Evolutionary conservation across 2,329 filamentous ascomycete species (phyloP).

Genomic region (Huntiella savannae): DNA sequence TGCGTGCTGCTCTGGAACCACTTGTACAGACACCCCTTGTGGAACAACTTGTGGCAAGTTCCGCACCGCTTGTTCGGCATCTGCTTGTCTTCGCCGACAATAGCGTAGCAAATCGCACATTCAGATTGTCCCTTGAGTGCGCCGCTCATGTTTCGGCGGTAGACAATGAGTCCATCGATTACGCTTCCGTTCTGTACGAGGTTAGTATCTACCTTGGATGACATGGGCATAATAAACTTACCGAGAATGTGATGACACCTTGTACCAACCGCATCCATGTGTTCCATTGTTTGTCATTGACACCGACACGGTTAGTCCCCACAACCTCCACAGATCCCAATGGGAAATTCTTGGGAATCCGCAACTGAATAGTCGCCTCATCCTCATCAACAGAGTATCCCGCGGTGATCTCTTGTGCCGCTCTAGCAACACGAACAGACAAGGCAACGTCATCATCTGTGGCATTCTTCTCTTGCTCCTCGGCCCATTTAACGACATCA

Average conservation of each 20-base stretch:
- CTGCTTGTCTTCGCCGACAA: conserved; percentile 74
- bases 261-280: conserved; percentile 77
- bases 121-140: conserved; percentile 85
- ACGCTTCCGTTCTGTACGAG: conserved; percentile 51
- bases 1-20: conserved; percentile 94
- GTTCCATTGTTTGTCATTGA: conserved; percentile 83
- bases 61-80: conserved; percentile 80
- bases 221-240: conserved; percentile 18
- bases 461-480: conserved; percentile 27
- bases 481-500: conserved; percentile 49
- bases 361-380: conserved; percentile 63
- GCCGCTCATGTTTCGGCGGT: conserved; percentile 70
- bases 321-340: conserved; percentile 59
- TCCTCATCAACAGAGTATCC: conserved; percentile 79
- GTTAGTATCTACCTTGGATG: conserved; percentile 1
- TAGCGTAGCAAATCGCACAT: conserved; percentile 92
- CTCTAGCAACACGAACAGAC: conserved; percentile 49
- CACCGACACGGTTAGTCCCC: conserved; percentile 64
- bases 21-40: conserved; percentile 75
- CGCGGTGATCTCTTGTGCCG: conserved; percentile 59
- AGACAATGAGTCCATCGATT: conserved; percentile 69
- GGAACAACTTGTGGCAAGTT: conserved; percentile 90
- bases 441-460: conserved; percentile 34
- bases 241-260: conserved; percentile 79
- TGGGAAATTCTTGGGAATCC: conserved; percentile 64